Evolutionary conservation across 805 yeast species (phyloP), one percentile per base, ranked within the genome.

Genomic region (Saccharomycodes ludwigii): DNA sequence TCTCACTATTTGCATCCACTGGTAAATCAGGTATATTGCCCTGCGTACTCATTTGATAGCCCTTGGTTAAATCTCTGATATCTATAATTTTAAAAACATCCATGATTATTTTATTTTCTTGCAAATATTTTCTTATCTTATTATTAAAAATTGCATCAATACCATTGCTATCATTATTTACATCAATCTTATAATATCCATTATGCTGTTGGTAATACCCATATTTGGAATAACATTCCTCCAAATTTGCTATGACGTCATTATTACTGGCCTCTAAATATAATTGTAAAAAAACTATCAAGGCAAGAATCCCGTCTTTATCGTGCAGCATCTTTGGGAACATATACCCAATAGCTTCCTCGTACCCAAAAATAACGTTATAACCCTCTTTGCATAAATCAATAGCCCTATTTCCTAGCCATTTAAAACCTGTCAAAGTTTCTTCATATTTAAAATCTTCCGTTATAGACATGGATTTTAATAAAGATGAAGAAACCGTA

Each of bases 331-430:
- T 79, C 12, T 72, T 66, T 14, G 71, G 58, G 46, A 85, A 83
- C 96, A 88, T 83, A 58, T 73, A 88, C 2, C 98, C 98, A 41
- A 88, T 79, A 2, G 97, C 97, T 50, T 88, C 98, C 54, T 88
- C 98, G 50, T 68, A 88, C 0, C 82, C 96, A 59, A 88, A 85
- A 0, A 95, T 94, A 2, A 86, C 94, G 4, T 32, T 40, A 44
- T 48, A 72, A 0, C 94, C 94, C 27, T 68, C 50, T 0, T 48
- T 39, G 40, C 79, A 84, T 30, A 82, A 59, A 6, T 76, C 80
- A 21, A 78, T 71, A 2, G 95, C 91, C 40, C 73, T 70, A 49
- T 88, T 88, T 3, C 97, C 98, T 22, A 88, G 77, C 98, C 98
- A 88, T 57, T 88, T 88, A 63, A 88, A 88, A 1, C 98, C 98